Conservation (phyloP, 305 asterid species). For the Fraxinus nigra region DNA sequence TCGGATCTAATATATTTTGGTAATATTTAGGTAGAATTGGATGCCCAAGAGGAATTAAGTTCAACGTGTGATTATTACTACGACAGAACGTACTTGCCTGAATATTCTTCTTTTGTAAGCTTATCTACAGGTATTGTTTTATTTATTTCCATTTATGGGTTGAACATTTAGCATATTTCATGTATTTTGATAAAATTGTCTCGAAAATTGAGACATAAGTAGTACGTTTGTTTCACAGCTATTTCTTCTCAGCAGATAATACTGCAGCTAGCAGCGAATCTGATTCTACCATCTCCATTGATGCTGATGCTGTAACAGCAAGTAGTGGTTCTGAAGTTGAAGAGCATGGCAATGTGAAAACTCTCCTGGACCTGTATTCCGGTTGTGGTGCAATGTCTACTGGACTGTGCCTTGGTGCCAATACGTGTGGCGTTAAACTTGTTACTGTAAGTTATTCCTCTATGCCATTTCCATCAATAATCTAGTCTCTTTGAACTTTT, state of each 20-base stretch:
- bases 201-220: background rate
- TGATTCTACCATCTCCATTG: slow-evolving; percentile 50
- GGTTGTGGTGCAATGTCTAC: slow-evolving; percentile 93
- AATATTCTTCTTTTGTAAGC: slow-evolving; percentile 51
- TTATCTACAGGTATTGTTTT: slow-evolving; percentile 36
- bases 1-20: background rate
- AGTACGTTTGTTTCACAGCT: background rate
- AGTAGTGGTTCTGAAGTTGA: slow-evolving; percentile 11
- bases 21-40: slow-evolving; percentile 31
- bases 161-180: background rate
- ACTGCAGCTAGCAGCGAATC: slow-evolving; percentile 37
- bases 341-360: slow-evolving; percentile 29
- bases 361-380: slow-evolving; percentile 61
- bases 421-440: slow-evolving; percentile 51
- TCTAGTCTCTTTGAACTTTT: background rate
- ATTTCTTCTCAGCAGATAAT: slow-evolving; percentile 32
- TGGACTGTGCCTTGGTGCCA: slow-evolving; percentile 75
- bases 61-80: slow-evolving; percentile 42
- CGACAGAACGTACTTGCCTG: slow-evolving; percentile 53
- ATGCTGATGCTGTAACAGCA: slow-evolving; percentile 20
- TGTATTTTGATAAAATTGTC: background rate
- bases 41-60: slow-evolving; percentile 15
- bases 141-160: background rate
- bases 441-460: slow-evolving; percentile 43
- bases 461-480: background rate